Percentiles rank a stretch among this genome's conserved stretches.
Conservation (phyloP, 2,329 filamentous ascomycete species). For the Capronia americana region DNA sequence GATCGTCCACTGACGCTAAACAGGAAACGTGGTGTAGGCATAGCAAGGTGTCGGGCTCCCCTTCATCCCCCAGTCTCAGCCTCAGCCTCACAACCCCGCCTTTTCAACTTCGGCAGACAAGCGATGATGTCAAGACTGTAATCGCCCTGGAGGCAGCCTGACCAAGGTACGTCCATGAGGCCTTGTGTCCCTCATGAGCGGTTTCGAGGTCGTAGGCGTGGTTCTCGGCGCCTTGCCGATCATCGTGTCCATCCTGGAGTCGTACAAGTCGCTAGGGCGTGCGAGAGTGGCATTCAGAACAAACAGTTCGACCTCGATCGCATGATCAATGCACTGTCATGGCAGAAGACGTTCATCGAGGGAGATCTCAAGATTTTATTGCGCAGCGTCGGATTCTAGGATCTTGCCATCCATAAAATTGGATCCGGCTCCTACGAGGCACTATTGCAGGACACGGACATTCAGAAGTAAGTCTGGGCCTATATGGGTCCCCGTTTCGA, state of each 20-base stretch:
- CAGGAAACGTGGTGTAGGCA: too few relatives aligned
- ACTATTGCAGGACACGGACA: not conserved
- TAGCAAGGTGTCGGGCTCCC: too few relatives aligned
- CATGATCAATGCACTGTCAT: slow-evolving; percentile 2
- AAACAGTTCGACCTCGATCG: not conserved
- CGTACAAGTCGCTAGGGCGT: not conserved
- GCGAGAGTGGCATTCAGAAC: not conserved
- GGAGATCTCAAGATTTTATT: not conserved
- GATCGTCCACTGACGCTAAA: too few relatives aligned
- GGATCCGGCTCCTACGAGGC: not conserved
- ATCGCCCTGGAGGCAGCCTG: too few relatives aligned
- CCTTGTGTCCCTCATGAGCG: not conserved
- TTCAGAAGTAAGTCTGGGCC: not conserved
- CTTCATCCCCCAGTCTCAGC: too few relatives aligned
- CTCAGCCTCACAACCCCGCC: too few relatives aligned
- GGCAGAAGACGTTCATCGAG: not conserved
- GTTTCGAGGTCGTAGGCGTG: not conserved
- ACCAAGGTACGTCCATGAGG: too few relatives aligned
- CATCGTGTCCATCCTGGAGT: not conserved
- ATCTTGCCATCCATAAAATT: not conserved
- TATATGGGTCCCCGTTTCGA: not conserved
- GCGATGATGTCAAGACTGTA: too few relatives aligned
- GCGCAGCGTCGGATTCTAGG: not conserved
- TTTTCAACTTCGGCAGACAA: too few relatives aligned
- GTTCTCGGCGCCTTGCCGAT: slow-evolving; percentile 2